Conservation (phyloP, 768 basidiomycete genomes). For the Leccinum ochraceum region DNA sequence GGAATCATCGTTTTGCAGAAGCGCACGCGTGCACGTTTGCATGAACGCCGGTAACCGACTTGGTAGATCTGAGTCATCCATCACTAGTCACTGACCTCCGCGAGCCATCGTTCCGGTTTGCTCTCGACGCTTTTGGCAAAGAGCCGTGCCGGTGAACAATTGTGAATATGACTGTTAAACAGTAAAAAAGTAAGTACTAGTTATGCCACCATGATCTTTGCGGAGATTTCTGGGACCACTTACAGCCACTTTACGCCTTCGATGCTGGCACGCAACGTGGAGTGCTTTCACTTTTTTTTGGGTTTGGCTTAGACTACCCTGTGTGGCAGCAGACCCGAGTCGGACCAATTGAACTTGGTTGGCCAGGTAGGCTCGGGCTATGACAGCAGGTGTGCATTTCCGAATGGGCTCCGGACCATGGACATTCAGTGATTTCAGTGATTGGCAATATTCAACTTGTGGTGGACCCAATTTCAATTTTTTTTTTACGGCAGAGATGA, state of each 20-base stretch:
- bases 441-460: neutral
- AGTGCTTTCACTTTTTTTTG: neutral
- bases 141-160: neutral
- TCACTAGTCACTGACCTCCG: neutral
- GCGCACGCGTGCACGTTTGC: too few relatives aligned
- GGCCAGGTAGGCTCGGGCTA: neutral
- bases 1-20: neutral
- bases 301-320: neutral
- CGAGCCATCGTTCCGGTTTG: neutral
- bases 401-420: neutral
- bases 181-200: too few relatives aligned
- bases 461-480: neutral
- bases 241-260: neutral
- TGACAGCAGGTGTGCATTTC: neutral
- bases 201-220: neutral
- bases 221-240: neutral
- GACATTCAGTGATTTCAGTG: neutral
- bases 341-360: neutral
- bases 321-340: neutral
- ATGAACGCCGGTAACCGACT: neutral
- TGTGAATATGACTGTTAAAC: neutral
- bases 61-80: too few relatives aligned
- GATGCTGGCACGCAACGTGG: neutral
- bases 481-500: constrained; percentile 8
- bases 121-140: neutral